These are phyloP conservation scores for Apocynum venetum DNA, from an alignment of 257 asterid genomes.

Conservation along the genomic window DNA sequence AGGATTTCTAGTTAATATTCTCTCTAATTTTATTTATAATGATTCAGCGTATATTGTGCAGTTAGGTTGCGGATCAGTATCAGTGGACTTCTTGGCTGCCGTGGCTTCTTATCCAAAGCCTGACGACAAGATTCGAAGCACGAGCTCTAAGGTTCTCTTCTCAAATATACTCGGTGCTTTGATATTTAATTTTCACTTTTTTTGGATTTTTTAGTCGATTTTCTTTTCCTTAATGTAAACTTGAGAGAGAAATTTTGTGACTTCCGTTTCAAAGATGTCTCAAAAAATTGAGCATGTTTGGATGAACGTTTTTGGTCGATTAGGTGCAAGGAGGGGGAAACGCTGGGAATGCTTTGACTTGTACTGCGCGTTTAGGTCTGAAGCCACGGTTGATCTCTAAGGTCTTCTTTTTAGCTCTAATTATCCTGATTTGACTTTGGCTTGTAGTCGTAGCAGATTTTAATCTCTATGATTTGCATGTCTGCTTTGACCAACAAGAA, in stretches of 20 bases:
- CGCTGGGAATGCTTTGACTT: slow-evolving; percentile 87
- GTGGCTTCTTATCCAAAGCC: slow-evolving; percentile 92
- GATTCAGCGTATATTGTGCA: slow-evolving; percentile 27
- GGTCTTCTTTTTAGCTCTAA: slow-evolving; percentile 32
- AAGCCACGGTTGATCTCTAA: slow-evolving; percentile 76
- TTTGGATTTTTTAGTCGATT: neutral
- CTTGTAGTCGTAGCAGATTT: neutral
- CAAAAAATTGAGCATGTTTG: neutral
- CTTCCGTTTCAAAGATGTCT: neutral
- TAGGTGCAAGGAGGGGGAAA: slow-evolving; percentile 96
- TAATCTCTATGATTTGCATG: neutral
- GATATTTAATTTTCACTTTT: neutral
- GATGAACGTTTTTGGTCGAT: neutral
- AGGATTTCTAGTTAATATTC: neutral
- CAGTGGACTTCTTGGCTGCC: slow-evolving; percentile 71
- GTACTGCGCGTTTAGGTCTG: slow-evolving; percentile 86
- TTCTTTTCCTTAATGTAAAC: neutral
- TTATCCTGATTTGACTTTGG: neutral
- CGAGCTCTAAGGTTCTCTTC: slow-evolving; percentile 56
- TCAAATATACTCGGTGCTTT: neutral
- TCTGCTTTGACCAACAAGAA: neutral
- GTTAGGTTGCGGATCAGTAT: slow-evolving; percentile 70
- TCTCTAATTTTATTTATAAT: neutral
- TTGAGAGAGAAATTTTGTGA: neutral
- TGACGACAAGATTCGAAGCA: slow-evolving; percentile 86